Evolutionary conservation across 352 stramenopile species (phyloP).

Genomic region (Globisporangium spiculum): DNA sequence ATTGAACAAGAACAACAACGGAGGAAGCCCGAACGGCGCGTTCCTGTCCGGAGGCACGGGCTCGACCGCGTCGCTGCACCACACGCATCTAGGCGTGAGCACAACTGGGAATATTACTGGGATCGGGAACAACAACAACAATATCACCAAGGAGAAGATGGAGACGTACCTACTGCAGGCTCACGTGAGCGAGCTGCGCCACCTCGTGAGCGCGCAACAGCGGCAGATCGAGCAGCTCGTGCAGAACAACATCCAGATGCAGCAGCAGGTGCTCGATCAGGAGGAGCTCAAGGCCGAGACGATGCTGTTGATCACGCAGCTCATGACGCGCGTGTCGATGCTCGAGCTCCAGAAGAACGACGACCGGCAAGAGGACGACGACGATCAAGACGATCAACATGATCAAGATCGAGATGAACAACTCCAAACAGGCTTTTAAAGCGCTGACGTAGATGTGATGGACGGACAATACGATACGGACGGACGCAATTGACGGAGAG

Average conservation of each 20-base stretch:
- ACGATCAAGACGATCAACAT: slow-evolving; percentile 19
- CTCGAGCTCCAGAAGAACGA: slow-evolving; percentile 59
- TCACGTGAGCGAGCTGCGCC: slow-evolving; percentile 52
- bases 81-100: background rate
- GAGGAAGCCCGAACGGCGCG: slow-evolving; percentile 13
- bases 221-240: slow-evolving; percentile 72
- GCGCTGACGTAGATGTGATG: background rate
- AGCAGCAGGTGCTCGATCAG: slow-evolving; percentile 77
- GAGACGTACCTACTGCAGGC: slow-evolving; percentile 29
- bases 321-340: slow-evolving; percentile 82
- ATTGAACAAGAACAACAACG: background rate
- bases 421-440: background rate
- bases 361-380: slow-evolving; percentile 20
- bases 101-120: background rate
- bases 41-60: slow-evolving; percentile 8
- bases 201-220: slow-evolving; percentile 51
- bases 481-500: too few species aligned
- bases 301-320: slow-evolving; percentile 79
- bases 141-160: slow-evolving; percentile 11
- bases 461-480: background rate
- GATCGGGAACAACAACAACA: background rate
- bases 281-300: slow-evolving; percentile 83
- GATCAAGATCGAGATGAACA: slow-evolving; percentile 7
- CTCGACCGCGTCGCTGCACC: slow-evolving; percentile 12
- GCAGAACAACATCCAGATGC: slow-evolving; percentile 75